Base-by-base conservation (phyloP, 352 stramenopile genomes). In the Phytophthora niederhauseri region DNA sequence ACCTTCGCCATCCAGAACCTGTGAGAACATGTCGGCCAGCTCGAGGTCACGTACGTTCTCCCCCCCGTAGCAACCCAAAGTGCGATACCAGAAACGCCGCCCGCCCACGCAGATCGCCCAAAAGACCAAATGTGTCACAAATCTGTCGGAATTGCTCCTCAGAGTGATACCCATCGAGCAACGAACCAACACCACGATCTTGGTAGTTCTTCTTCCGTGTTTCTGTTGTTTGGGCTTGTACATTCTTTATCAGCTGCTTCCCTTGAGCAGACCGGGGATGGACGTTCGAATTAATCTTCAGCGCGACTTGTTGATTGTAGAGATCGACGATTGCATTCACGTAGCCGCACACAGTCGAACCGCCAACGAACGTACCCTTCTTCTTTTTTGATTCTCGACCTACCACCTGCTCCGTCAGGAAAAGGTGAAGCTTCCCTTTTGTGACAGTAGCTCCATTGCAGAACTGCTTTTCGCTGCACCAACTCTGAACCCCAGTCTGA, bases 401-500 rank as follows among this genome's bases (percentile, higher is more conserved):
- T 17, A 48, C 12, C 11, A 19, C 38, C 38, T 48, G 38, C 38
- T 45, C 26, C n/a, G 57, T 22, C 22, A 63, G 41, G 30, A 62
- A 63, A 1, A 55, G n/a, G 20, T 63, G 57, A 3, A 63, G 26
- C 43, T 63, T 63, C 12, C 55, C 55, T 22, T 38, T 38, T 5
- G 36, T 51, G 11, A 63, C 15, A 4, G 57, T 55, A 6, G 6
- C 41, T 43, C 57, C 24, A 48, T 55, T 43, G 11, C 43, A 22
- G 22, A 53, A 63, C 22, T 22, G 6, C 6, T 46, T 26, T 24
- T 14, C 24, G 6, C 20, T 53, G 20, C 38, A 68, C 61, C 52
- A 57, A 36, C 3, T 61, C 38, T 2, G 57, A 19, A 68, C 57
- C 7, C 61, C 41, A 3, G 49, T 68, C 6, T 68, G 61, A 50